Conservation (phyloP, 2,329 filamentous ascomycete genomes). For the Aspergillus melleus region DNA sequence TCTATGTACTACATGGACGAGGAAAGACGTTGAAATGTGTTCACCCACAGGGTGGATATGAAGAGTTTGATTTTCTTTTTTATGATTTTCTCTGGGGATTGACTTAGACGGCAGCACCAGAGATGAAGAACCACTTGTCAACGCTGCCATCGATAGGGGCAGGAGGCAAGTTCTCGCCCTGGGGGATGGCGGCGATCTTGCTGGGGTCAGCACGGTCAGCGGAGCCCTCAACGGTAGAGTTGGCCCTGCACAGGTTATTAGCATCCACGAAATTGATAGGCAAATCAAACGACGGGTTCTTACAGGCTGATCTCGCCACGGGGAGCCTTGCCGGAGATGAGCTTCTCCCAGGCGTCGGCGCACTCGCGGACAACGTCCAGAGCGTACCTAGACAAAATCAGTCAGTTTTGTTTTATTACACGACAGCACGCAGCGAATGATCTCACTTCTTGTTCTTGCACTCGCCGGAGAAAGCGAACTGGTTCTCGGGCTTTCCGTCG, state of each 20-base stretch:
- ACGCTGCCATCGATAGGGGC: conserved; percentile 94
- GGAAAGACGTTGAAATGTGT: not conserved
- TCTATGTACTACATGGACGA: not conserved
- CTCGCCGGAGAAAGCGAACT: conserved; percentile 99
- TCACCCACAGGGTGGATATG: conserved; percentile 12
- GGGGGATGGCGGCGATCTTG: conserved; percentile 74
- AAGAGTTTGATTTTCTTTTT: conserved; percentile 31
- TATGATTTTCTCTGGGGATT: conserved; percentile 22
- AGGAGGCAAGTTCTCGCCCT: conserved; percentile 75
- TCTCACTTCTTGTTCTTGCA: conserved; percentile 98
- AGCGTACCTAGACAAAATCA: conserved; percentile 65
- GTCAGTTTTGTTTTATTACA: conserved; percentile 13
- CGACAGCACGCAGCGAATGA: not conserved
- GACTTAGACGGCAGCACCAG: conserved; percentile 79
- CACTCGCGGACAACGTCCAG: conserved; percentile 95
- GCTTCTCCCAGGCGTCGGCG: conserved; percentile 92
- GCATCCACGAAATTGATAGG: not conserved
- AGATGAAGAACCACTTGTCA: conserved; percentile 99
- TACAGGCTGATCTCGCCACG: conserved; percentile 79
- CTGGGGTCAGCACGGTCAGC: conserved; percentile 67
- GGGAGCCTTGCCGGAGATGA: conserved; percentile 85
- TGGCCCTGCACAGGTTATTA: conserved; percentile 60
- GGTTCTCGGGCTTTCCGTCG: conserved; percentile 99
- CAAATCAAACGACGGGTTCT: conserved; percentile 42
- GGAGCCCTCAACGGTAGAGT: conserved; percentile 74